Evolutionary conservation across 176 grass and related monocot genomes (phyloP).

Genomic region (Carex kokanica): DNA sequence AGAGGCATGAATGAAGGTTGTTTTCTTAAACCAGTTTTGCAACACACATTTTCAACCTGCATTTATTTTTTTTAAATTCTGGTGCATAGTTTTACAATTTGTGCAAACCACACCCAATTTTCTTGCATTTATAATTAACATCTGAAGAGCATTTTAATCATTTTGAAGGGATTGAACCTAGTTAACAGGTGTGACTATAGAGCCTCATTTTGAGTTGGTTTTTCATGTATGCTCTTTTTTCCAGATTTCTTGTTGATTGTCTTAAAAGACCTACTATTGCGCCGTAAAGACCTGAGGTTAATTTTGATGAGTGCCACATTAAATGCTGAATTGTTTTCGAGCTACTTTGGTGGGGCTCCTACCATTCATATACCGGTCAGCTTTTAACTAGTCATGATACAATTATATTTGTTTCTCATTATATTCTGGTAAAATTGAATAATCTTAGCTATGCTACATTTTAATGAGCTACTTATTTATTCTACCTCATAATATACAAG

Average conservation of each 20-base stretch:
- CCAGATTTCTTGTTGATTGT: conserved; percentile 98
- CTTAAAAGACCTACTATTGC: conserved; percentile 79
- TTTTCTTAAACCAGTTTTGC: conserved; percentile 11
- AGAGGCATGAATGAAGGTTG: conserved; percentile 99
- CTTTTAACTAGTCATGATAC: background rate
- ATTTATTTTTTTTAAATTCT: conserved; percentile 47
- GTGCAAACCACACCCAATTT: background rate
- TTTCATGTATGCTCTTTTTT: conserved; percentile 26
- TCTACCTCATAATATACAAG: background rate
- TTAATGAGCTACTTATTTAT: background rate
- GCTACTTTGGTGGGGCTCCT: conserved; percentile 84
- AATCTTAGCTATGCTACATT: conserved; percentile 8
- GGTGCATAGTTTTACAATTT: background rate
- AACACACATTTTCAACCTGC: background rate
- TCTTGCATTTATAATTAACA: background rate
- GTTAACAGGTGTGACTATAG: background rate
- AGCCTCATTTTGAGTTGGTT: background rate
- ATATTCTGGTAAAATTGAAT: background rate
- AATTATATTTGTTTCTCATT: background rate
- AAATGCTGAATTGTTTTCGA: conserved; percentile 95
- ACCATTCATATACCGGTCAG: conserved; percentile 96
- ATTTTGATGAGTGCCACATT: conserved; percentile 99
- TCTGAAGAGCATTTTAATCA: background rate
- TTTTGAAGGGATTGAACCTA: background rate
- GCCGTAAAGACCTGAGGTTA: conserved; percentile 80